Base-by-base conservation (phyloP, 768 basidiomycete genomes). In the Boletus subparvulus region DNA sequence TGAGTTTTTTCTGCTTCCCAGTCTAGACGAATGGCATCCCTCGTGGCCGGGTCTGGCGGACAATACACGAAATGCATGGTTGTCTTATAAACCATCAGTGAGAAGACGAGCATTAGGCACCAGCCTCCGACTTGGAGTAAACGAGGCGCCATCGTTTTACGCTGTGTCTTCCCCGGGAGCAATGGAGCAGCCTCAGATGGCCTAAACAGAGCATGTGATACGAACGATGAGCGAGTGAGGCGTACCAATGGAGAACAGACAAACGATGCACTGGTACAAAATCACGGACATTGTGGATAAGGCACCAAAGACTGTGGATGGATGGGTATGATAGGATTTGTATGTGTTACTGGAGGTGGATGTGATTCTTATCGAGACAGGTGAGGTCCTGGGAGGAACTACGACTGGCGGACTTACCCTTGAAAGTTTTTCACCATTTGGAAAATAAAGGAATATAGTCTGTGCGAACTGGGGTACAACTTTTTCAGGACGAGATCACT, bases 1-100 rank as follows among this genome's bases (percentile, higher is more conserved):
- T 36, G 39, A 1, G 8, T 7, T 10, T 5, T 43, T 28, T 65
- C 63, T 2, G 10, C 6, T 32, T 58, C 37, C 63, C 63, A 65
- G 17, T 26, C 28, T 28, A 0, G 28, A 21, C 63, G 63, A 16
- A 52, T 49, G 28, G 43, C 3, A 1, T 50, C 54, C 36, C 56
- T 52, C 9, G 48, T 50, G 37, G 35, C 33, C 2, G 54, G 43
- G 14, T 62, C 60, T 0, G 39, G 54, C 0, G 63, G 55, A 49
- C 63, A 64, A 6, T 4, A 32, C 5, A 9, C 0, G 39, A 47
- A n/a, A 21, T 62, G 64, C 16, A 39, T 17, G 8, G 10, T 9
- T 4, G 50, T 42, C 16, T 52, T 32, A 33, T 53, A 43, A 11
- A 13, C 16, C 21, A n/a, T 12, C 32, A 43, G 21, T 0, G 37